Conservation (phyloP, 2,329 filamentous ascomycete genomes). For the Botryotinia globosa region DNA sequence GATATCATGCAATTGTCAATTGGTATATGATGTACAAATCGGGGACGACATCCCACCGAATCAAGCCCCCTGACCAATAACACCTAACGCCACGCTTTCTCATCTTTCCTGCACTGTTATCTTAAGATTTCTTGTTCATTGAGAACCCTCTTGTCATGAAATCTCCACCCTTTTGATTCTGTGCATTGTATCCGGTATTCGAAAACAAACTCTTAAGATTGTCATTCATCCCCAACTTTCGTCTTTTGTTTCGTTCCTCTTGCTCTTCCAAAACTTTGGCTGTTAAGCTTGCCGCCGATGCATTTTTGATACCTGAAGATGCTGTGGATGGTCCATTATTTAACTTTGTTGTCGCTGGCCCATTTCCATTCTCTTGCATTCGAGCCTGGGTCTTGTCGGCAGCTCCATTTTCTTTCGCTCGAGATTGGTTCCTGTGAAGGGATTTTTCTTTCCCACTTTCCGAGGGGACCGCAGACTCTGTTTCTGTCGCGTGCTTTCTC, state of each 20-base stretch:
- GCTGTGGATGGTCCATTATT: slow-evolving; percentile 38
- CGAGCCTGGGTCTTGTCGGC: slow-evolving; percentile 30
- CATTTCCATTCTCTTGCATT: slow-evolving; percentile 32
- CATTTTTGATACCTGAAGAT: slow-evolving; percentile 72
- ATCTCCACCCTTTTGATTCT: slow-evolving; percentile 45
- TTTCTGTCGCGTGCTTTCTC: slow-evolving; percentile 57
- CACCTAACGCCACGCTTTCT: slow-evolving; percentile 2
- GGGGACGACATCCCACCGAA: not conserved
- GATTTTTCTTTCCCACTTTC: slow-evolving; percentile 21
- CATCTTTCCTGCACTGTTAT: not conserved
- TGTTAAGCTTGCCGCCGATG: slow-evolving; percentile 79
- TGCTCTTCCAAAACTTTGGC: slow-evolving; percentile 86
- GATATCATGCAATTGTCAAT: not conserved
- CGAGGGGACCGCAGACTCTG: slow-evolving; percentile 35
- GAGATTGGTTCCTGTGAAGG: slow-evolving; percentile 27
- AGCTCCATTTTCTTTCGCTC: slow-evolving; percentile 32
- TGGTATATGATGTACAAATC: not conserved
- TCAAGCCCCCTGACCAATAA: not conserved
- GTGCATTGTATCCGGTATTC: slow-evolving; percentile 43
- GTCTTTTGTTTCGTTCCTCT: slow-evolving; percentile 73
- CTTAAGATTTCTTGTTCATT: slow-evolving; percentile 43
- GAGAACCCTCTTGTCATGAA: slow-evolving; percentile 59
- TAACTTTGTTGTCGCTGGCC: slow-evolving; percentile 25
- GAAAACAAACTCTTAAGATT: slow-evolving; percentile 55
- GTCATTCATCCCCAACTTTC: slow-evolving; percentile 62